Conservation (phyloP, 1,139 yeast species). For the Hansenula sp. region DNA sequence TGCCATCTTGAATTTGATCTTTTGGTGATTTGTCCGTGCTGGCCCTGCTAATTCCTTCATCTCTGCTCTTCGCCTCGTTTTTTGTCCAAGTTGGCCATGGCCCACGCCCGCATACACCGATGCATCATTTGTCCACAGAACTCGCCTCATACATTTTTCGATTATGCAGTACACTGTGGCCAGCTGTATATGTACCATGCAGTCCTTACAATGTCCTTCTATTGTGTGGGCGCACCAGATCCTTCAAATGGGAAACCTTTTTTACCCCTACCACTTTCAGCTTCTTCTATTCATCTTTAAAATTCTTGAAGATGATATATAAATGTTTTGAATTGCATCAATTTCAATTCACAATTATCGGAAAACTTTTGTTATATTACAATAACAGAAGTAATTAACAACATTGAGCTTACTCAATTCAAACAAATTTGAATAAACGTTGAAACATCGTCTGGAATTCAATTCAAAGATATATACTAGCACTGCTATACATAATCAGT, state of each 20-base stretch:
- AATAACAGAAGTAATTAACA: too few species aligned
- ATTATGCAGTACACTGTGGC: not conserved
- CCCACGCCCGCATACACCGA: not conserved
- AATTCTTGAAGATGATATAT: not conserved
- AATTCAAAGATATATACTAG: not conserved
- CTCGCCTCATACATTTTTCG: not conserved
- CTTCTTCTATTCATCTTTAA: not conserved
- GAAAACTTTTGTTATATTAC: too few species aligned
- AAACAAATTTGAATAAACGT: not conserved
- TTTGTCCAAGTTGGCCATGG: too few species aligned
- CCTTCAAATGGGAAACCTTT: not conserved
- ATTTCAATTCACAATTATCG: too few species aligned
- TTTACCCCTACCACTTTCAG: not conserved
- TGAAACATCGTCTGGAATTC: not conserved
- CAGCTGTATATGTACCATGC: not conserved
- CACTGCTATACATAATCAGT: not conserved
- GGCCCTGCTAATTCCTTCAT: too few species aligned
- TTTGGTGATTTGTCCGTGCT: too few species aligned
- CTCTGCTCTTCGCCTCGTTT: too few species aligned
- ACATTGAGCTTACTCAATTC: not conserved
- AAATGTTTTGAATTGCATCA: slow-evolving; percentile 2
- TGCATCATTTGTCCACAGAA: not conserved
- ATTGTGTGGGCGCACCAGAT: not conserved
- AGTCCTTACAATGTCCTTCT: not conserved
- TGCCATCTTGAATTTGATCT: too few species aligned